Evolutionary conservation across 371 early-diverging fungal genomes (phyloP).

Genomic region (Parasitella parasitica): DNA sequence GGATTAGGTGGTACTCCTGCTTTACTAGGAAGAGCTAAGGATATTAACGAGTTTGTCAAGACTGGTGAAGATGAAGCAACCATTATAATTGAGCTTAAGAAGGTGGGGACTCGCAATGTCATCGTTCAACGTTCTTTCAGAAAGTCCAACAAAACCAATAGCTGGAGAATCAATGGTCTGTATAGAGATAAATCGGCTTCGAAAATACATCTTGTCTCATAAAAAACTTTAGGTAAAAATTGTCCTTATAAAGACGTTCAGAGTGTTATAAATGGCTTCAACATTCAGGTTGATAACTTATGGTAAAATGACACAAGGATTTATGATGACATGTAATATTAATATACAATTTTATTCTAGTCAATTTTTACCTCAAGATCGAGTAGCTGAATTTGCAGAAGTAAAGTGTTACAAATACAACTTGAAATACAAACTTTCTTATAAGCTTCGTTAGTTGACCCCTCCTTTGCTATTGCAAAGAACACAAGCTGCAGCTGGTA

Average conservation of each 20-base stretch:
- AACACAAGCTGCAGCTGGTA: slow-evolving; percentile 87
- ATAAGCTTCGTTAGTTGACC: slow-evolving; percentile 53
- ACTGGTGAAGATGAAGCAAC: slow-evolving; percentile 79
- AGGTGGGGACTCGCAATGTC: slow-evolving; percentile 45
- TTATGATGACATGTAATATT: not conserved
- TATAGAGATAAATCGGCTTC: not conserved
- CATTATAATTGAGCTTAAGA: slow-evolving; percentile 81
- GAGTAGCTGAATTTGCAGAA: slow-evolving; percentile 91
- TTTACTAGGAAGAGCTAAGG: slow-evolving; percentile 83
- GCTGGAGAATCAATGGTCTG: slow-evolving; percentile 83
- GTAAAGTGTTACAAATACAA: slow-evolving; percentile 31
- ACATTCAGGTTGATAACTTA: slow-evolving; percentile 95
- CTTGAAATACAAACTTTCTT: not conserved
- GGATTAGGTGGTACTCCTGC: slow-evolving; percentile 91
- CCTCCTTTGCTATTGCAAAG: slow-evolving; percentile 75
- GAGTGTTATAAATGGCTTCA: slow-evolving; percentile 55
- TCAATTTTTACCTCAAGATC: slow-evolving; percentile 96
- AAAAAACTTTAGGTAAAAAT: slow-evolving; percentile 43
- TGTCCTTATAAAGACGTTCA: slow-evolving; percentile 66
- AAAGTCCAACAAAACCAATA: slow-evolving; percentile 63
- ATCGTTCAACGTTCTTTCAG: slow-evolving; percentile 71
- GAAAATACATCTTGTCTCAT: not conserved
- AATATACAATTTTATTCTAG: slow-evolving; percentile 34
- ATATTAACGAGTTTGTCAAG: slow-evolving; percentile 90
- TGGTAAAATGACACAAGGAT: slow-evolving; percentile 64